A percentile compares a stretch with the other conserved stretches of the same genome.
Conservation (phyloP, 331 rosid genomes). For the Phaseolus coccineus region DNA sequence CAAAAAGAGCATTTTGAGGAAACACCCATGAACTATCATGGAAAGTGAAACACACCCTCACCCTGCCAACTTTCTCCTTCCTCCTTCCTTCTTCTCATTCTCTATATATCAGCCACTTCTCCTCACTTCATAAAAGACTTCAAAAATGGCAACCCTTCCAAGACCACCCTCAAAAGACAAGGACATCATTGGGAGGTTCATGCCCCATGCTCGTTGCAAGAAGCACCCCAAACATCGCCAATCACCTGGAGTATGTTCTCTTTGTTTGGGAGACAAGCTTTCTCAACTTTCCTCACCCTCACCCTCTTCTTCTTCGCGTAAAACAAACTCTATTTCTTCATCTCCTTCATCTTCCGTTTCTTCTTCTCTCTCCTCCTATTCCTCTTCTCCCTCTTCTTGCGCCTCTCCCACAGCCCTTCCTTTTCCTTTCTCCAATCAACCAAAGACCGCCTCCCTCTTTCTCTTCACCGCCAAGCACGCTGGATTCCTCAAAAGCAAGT, state of each 20-base stretch:
- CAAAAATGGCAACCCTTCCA: slow-evolving; percentile 35
- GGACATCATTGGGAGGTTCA: slow-evolving; percentile 43
- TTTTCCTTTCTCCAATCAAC: slow-evolving; percentile 11
- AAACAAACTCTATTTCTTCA: not conserved
- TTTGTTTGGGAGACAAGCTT: slow-evolving; percentile 70
- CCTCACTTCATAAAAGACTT: too few species aligned
- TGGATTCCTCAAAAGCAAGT: slow-evolving; percentile 67
- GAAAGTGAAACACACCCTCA: slow-evolving; percentile 51
- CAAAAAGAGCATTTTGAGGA: slow-evolving; percentile 61
- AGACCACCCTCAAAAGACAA: slow-evolving; percentile 46
- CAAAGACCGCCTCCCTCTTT: slow-evolving; percentile 32
- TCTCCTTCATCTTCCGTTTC: slow-evolving; percentile 50
- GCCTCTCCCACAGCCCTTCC: slow-evolving; percentile 59
- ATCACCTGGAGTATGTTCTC: slow-evolving; percentile 78
- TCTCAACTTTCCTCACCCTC: slow-evolving; percentile 37
- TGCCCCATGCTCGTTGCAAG: slow-evolving; percentile 55
- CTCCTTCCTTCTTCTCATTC: too few species aligned
- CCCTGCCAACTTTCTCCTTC: not conserved
- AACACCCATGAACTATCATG: slow-evolving; percentile 72
- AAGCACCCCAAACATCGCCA: slow-evolving; percentile 78
- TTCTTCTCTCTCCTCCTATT: slow-evolving; percentile 72
- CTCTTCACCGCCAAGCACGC: slow-evolving; percentile 47
- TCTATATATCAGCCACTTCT: slow-evolving; percentile 42
- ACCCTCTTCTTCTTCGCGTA: slow-evolving; percentile 7
- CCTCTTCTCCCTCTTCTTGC: slow-evolving; percentile 61